Conservation (phyloP, 768 basidiomycete species). For the Kwoniella sp. region DNA sequence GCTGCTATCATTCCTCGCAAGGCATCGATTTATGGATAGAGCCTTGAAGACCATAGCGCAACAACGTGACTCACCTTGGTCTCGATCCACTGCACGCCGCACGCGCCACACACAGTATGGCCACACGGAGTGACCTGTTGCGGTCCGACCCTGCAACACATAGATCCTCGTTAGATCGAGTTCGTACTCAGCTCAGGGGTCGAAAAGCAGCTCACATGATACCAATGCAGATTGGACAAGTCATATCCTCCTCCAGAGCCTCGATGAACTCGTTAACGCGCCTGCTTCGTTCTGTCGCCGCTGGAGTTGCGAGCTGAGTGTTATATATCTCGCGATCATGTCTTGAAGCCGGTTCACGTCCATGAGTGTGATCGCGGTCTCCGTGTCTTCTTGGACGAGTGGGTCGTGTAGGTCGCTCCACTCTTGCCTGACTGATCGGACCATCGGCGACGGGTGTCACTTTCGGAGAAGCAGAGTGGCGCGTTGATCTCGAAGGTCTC, state of each 20-base stretch:
- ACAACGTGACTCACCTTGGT: constrained; percentile 13
- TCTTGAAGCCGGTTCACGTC: neutral
- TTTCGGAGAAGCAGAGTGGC: no score
- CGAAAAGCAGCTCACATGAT: constrained; percentile 17
- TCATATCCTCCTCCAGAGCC: constrained; percentile 19
- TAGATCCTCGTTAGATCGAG: neutral
- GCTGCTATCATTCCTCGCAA: no score
- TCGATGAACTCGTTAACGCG: constrained; percentile 10
- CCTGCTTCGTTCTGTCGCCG: neutral
- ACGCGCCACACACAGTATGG: constrained; percentile 22
- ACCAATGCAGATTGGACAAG: constrained; percentile 19
- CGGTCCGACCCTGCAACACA: constrained; percentile 18
- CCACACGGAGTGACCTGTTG: constrained; percentile 28
- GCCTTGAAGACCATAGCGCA: neutral
- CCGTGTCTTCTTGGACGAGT: neutral
- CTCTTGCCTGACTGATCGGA: no score
- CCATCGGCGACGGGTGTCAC: no score
- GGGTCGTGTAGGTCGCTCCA: neutral
- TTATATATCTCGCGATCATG: no score
- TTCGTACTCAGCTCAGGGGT: neutral
- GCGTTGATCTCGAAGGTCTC: no score
- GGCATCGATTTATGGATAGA: neutral
- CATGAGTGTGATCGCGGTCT: neutral
- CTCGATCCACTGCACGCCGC: constrained; percentile 23
- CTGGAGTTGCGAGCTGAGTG: no score